These are phyloP conservation scores for Jackrogersella minutella DNA, from an alignment of 495 filamentous ascomycete genomes.

Conservation along the genomic window DNA sequence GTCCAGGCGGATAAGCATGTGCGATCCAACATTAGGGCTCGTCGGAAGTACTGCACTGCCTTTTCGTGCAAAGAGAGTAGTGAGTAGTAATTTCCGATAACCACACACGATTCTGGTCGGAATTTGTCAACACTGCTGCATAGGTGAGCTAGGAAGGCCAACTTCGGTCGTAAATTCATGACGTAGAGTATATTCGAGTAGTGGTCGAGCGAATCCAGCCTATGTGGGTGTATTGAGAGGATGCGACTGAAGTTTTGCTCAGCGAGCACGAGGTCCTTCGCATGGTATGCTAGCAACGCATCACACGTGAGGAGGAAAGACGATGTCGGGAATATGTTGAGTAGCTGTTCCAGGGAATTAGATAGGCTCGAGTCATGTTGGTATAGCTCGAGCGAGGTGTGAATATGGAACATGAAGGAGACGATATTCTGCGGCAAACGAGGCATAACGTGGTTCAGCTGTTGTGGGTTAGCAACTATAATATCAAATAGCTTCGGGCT, in stretches of 20 bases:
- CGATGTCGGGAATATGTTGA: constrained; percentile 82
- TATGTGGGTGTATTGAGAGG: constrained; percentile 79
- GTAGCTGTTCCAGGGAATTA: constrained; percentile 74
- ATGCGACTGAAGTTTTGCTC: constrained; percentile 86
- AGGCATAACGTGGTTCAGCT: constrained; percentile 60
- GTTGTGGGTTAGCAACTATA: constrained; percentile 24
- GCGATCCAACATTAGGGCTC: constrained; percentile 92
- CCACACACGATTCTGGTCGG: constrained; percentile 94
- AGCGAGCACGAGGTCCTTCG: constrained; percentile 89
- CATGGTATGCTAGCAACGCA: constrained; percentile 89
- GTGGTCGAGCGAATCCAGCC: constrained; percentile 88
- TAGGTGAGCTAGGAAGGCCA: constrained; percentile 90
- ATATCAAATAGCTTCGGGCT: background rate
- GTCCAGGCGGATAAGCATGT: constrained; percentile 96
- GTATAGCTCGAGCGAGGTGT: constrained; percentile 89
- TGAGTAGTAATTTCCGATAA: constrained; percentile 97
- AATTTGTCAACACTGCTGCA: constrained; percentile 93
- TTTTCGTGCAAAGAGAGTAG: constrained; percentile 95
- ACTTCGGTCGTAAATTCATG: constrained; percentile 81
- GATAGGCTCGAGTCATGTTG: constrained; percentile 79
- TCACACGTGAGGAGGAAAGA: constrained; percentile 89
- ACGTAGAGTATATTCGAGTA: constrained; percentile 98
- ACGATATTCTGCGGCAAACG: constrained; percentile 88
- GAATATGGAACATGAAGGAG: constrained; percentile 90
- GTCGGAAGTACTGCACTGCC: constrained; percentile 96